Base-by-base conservation (phyloP, 1,284 basidiomycete species). In the Baeospora myosura region DNA sequence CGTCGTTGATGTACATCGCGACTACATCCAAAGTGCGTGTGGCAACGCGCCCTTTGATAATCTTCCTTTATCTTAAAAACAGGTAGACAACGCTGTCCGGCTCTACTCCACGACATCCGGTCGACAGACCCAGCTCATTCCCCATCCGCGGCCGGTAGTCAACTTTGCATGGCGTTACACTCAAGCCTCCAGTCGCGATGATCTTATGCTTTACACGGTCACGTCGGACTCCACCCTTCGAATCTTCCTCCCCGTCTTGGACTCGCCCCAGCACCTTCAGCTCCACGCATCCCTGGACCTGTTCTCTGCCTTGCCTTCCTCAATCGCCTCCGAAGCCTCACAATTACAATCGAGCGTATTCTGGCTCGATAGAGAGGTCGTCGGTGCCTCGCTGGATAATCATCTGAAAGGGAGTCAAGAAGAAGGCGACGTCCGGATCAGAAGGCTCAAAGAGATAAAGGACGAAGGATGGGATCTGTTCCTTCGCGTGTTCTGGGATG, bases 191-290 rank as follows among this genome's bases (percentile, higher is more conserved):
- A 26, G 2, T 50, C 88, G 87, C 30, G 81, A 85, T 50, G 86
- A 88, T 53, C 67, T 82, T 1, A 77, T 85, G 39, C 65, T 92
- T 1, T 88, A 83, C 57, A 89, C 87, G 20, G 68, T 83, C 38
- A 89, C 88, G 14, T 68, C 71, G 12, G 82, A 90, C 55, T 76
- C 83, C 3, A 78, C 78, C 2, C 60, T 94, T 23, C 81, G 91
- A 18, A 77, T 96, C 54, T 95, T 91, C 61, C 68, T 88, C 20
- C 86, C 91, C 3, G 86, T 96, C 14, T 65, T 96, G 18, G 93
- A 96, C 61, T 79, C 83, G 20, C 89, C 90, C 10, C 76, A 83
- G 50, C 76, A 81, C 57, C 75, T 96, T 39, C 90, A 94, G 57
- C 74, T 95, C 5, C 88, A 90, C 57, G 78, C 82, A 10, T 73